Percentiles rank a stretch among this genome's conserved stretches.
Conservation (phyloP, 176 grass and related monocot species). For the Tillandsia leiboldiana region DNA sequence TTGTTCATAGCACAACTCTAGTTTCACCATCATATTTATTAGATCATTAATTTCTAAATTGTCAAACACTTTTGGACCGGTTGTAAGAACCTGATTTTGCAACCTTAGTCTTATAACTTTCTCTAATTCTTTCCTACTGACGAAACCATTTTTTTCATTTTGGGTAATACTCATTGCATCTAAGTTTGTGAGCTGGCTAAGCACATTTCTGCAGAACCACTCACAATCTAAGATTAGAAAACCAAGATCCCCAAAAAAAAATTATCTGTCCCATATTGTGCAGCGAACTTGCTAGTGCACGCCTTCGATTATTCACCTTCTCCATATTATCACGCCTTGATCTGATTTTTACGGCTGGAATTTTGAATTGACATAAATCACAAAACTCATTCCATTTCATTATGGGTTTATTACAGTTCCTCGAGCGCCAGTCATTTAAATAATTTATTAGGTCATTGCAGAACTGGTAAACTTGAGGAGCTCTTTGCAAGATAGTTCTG, state of each 20-base stretch:
- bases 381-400: constrained; percentile 78
- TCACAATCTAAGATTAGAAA: constrained; percentile 64
- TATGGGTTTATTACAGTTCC: constrained; percentile 41
- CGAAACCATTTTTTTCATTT: constrained; percentile 46
- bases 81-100: constrained; percentile 22
- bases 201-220: constrained; percentile 64
- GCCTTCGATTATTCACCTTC: constrained; percentile 47
- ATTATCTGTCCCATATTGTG: constrained; percentile 69
- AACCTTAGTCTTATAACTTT: constrained; percentile 49
- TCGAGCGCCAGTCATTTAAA: constrained; percentile 59
- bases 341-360: constrained; percentile 51
- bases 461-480: constrained; percentile 64
- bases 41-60: constrained; percentile 55
- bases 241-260: constrained; percentile 67
- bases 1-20: constrained; percentile 82
- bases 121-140: constrained; percentile 57
- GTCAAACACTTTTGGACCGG: constrained; percentile 14
- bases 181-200: constrained; percentile 35
- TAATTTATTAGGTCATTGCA: constrained; percentile 66
- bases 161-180: constrained; percentile 36
- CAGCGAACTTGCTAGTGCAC: constrained; percentile 51
- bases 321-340: constrained; percentile 65
- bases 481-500: constrained; percentile 71
- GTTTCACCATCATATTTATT: constrained; percentile 65
- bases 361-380: constrained; percentile 73